A percentile compares a stretch with the other conserved stretches of the same genome.
These are phyloP conservation scores for Lodderomyces pseudojiufengensis DNA, from an alignment of 1,139 yeast genomes.

Conservation along the genomic window DNA sequence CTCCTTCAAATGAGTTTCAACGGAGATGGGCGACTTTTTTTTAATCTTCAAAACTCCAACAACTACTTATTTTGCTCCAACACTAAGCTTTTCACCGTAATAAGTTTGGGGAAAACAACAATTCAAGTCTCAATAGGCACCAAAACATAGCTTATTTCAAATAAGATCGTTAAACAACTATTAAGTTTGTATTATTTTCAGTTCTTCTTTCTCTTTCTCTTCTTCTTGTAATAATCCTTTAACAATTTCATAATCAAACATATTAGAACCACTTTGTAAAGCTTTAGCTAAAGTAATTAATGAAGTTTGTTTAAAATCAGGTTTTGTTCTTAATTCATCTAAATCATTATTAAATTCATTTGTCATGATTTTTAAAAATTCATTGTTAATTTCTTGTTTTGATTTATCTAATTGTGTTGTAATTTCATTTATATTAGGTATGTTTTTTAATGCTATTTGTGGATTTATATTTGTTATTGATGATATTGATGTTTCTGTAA, in stretches of 20 bases:
- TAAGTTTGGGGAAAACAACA: too few relatives aligned
- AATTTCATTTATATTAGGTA: slow-evolving; percentile 5
- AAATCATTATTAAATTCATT: slow-evolving; percentile 59
- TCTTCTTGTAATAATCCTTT: slow-evolving; percentile 29
- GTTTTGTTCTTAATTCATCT: slow-evolving; percentile 58
- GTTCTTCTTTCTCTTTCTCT: neutral
- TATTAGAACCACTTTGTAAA: slow-evolving; percentile 61
- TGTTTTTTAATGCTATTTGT: slow-evolving; percentile 15
- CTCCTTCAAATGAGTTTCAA: too few relatives aligned
- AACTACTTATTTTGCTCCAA: too few relatives aligned
- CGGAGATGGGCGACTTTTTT: too few relatives aligned
- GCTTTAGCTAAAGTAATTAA: slow-evolving; percentile 61
- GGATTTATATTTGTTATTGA: slow-evolving; percentile 14
- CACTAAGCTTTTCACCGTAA: too few relatives aligned
- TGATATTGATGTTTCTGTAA: slow-evolving; percentile 24
- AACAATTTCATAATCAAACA: slow-evolving; percentile 62
- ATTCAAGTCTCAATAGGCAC: too few relatives aligned
- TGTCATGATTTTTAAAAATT: slow-evolving; percentile 56
- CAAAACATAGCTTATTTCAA: neutral
- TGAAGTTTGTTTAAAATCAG: slow-evolving; percentile 59
- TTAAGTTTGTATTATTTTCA: too few relatives aligned
- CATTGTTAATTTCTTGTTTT: slow-evolving; percentile 43
- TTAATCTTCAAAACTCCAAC: too few relatives aligned
- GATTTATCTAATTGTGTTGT: slow-evolving; percentile 20
- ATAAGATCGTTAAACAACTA: too few relatives aligned